These are phyloP conservation scores for Polysphondylium violaceum DNA, from an alignment of 78 protist genomes.

Conservation along the genomic window DNA sequence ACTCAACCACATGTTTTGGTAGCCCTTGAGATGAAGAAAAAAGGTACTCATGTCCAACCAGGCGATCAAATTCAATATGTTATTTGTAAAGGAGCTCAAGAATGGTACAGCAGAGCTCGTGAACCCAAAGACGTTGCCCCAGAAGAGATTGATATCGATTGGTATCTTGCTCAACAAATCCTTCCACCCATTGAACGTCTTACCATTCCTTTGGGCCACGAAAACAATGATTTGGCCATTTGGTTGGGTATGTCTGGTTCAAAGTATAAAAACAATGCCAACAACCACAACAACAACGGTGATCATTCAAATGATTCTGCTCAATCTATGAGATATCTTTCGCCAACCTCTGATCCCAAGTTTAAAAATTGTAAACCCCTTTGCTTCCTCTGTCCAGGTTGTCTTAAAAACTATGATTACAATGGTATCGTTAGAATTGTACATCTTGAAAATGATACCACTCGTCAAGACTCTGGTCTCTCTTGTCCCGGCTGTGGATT, in stretches of 20 bases:
- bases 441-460: not conserved
- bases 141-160: constrained; percentile 66
- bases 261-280: constrained; percentile 29
- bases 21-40: constrained; percentile 25
- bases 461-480: constrained; percentile 16
- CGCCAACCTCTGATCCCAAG: constrained; percentile 13
- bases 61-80: constrained; percentile 96
- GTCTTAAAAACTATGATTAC: not conserved
- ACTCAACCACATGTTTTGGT: constrained; percentile 97
- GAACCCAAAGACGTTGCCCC: constrained; percentile 38
- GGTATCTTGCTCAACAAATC: constrained; percentile 79
- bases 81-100: constrained; percentile 79
- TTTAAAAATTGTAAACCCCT: constrained; percentile 14
- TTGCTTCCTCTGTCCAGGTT: constrained; percentile 20
- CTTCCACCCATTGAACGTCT: constrained; percentile 75
- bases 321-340: not conserved
- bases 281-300: not conserved
- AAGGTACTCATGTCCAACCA: constrained; percentile 83
- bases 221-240: constrained; percentile 24
- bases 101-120: constrained; percentile 62
- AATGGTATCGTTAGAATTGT: not conserved
- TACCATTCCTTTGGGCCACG: constrained; percentile 14
- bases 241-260: constrained; percentile 50
- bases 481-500: not conserved
- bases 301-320: not conserved